Evolutionary conservation across 164 flowering plant species (phyloP).

Genomic region (Hamamelis virginiana): DNA sequence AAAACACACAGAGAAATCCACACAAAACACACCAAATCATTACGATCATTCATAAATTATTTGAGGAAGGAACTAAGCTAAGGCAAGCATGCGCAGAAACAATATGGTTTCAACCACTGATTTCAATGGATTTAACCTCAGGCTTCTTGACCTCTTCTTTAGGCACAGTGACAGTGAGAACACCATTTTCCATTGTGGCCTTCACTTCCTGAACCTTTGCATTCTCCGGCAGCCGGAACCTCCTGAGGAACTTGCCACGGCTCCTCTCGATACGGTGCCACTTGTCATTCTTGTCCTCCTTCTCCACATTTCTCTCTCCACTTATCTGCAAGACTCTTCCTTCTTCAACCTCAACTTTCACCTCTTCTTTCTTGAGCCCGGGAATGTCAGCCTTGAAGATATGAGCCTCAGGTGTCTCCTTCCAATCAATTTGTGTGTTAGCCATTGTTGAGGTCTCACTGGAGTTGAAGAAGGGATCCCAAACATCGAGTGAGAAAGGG

Average conservation of each 20-base stretch:
- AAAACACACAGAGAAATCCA: too few species aligned
- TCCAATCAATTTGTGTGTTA: slow-evolving; percentile 14
- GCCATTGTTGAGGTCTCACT: slow-evolving; percentile 10
- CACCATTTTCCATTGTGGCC: slow-evolving; percentile 1
- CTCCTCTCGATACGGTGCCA: slow-evolving; percentile 26
- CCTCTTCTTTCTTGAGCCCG: background rate
- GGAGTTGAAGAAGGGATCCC: slow-evolving; percentile 14
- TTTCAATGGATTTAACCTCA: too few species aligned
- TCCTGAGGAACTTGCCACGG: background rate
- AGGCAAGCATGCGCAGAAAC: too few species aligned
- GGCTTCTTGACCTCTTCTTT: background rate
- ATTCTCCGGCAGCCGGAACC: slow-evolving; percentile 2
- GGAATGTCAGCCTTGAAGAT: slow-evolving; percentile 15
- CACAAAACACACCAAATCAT: too few species aligned
- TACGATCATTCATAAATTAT: too few species aligned
- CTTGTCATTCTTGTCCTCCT: slow-evolving; percentile 16
- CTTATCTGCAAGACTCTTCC: slow-evolving; percentile 18
- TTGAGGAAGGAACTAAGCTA: too few species aligned
- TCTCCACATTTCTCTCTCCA: slow-evolving; percentile 20
- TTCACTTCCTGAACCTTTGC: background rate
- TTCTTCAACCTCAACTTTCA: background rate
- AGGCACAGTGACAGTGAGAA: background rate
- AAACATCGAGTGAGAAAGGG: slow-evolving; percentile 15
- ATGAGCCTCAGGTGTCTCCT: slow-evolving; percentile 16
- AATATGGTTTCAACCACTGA: too few species aligned